Evolutionary conservation across 352 stramenopile genomes (phyloP).

Genomic region (Plasmopara halstedii): DNA sequence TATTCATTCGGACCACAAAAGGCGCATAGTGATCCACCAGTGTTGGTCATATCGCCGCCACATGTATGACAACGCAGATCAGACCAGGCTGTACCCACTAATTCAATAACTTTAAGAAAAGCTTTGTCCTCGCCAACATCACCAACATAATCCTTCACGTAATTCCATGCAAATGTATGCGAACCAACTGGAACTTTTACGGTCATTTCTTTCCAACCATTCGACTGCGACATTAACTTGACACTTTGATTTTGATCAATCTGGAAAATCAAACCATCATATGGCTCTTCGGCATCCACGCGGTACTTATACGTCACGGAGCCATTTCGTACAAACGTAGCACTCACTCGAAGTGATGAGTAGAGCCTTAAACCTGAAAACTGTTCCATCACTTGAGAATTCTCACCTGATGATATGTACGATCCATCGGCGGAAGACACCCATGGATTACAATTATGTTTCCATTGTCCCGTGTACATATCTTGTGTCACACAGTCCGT

Average conservation of each 20-base stretch:
- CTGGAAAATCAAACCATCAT: conserved; percentile 71
- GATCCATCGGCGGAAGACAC: conserved; percentile 39
- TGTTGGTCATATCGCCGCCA: conserved; percentile 70
- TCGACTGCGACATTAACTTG: conserved; percentile 46
- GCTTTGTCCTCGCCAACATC: conserved; percentile 65
- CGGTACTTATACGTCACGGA: conserved; percentile 72
- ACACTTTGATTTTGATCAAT: conserved; percentile 55
- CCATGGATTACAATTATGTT: conserved; percentile 72
- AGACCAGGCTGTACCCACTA: conserved; percentile 70
- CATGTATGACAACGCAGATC: conserved; percentile 71
- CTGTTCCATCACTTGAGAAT: conserved; percentile 54
- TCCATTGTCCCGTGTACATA: conserved; percentile 68
- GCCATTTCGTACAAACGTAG: conserved; percentile 67
- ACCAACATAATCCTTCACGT: conserved; percentile 69
- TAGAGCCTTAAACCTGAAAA: conserved; percentile 64
- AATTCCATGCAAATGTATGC: conserved; percentile 75
- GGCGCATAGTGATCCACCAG: conserved; percentile 61
- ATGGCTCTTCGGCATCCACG: conserved; percentile 63
- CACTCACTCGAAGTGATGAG: conserved; percentile 62
- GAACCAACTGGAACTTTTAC: conserved; percentile 46
- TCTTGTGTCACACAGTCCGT: conserved; percentile 71
- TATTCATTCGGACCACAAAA: conserved; percentile 80
- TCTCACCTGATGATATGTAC: conserved; percentile 62
- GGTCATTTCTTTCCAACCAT: conserved; percentile 61
- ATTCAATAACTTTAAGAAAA: conserved; percentile 70